Evolutionary conservation across 177 flowering plant species (phyloP).

Genomic region (Tripterygium wilfordii): DNA sequence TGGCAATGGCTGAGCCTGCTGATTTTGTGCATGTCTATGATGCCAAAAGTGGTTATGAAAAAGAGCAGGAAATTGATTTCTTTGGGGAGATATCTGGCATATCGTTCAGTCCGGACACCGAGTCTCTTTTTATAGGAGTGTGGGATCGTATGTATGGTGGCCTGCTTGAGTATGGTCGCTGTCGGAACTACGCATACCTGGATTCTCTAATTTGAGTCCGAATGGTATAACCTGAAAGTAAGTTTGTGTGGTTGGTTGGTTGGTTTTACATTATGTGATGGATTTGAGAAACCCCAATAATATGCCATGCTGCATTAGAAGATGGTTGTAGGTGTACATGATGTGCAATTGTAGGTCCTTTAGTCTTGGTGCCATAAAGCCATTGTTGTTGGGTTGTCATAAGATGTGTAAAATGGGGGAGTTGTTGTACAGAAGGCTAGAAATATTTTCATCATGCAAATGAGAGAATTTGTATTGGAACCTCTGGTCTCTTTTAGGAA

Average conservation of each 20-base stretch:
- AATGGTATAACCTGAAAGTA: not conserved
- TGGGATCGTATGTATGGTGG: slow-evolving; percentile 92
- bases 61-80: slow-evolving; percentile 80
- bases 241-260: not conserved
- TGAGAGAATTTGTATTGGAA: too few relatives aligned
- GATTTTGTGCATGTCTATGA: slow-evolving; percentile 81
- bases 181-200: slow-evolving; percentile 46
- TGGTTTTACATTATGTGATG: not conserved
- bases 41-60: slow-evolving; percentile 51
- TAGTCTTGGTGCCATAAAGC: not conserved
- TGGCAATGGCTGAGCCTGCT: slow-evolving; percentile 88
- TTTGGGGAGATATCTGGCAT: slow-evolving; percentile 88
- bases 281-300: slow-evolving; percentile 4
- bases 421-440: not conserved
- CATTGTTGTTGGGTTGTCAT: not conserved
- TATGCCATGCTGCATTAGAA: not conserved
- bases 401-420: not conserved
- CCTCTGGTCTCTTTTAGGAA: too few relatives aligned
- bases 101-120: slow-evolving; percentile 83
- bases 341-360: not conserved
- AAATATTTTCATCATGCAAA: too few relatives aligned
- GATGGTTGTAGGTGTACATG: not conserved
- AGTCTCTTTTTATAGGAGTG: slow-evolving; percentile 68
- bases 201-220: slow-evolving; percentile 38
- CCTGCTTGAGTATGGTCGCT: slow-evolving; percentile 64